Percentiles rank a stretch among this genome's conserved stretches.
Evolutionary conservation across 805 yeast genomes (phyloP).

Genomic region (Lipomyces yamadae): DNA sequence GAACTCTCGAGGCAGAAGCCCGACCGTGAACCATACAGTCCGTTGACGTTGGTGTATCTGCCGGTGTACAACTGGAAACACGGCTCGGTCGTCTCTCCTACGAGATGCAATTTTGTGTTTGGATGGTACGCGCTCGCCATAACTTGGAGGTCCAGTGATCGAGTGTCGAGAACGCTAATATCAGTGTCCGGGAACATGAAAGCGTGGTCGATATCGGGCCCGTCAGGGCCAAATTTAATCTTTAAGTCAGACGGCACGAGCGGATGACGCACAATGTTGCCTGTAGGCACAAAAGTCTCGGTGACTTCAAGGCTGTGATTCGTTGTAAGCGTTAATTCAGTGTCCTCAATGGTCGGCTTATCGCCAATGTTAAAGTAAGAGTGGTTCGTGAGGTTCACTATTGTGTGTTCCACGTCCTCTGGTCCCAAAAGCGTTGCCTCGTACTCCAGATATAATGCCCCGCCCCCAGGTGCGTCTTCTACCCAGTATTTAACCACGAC

Average conservation of each 20-base stretch:
- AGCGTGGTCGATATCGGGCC: constrained; percentile 54
- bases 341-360: constrained; percentile 46
- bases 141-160: constrained; percentile 46
- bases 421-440: constrained; percentile 48
- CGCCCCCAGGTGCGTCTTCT: constrained; percentile 43
- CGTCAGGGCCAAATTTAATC: constrained; percentile 44
- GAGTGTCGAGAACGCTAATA: constrained; percentile 53
- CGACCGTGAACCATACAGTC: constrained; percentile 44
- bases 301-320: constrained; percentile 53
- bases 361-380: constrained; percentile 57
- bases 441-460: constrained; percentile 57
- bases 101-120: constrained; percentile 50
- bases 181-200: constrained; percentile 48
- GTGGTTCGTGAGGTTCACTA: constrained; percentile 65
- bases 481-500: constrained; percentile 55
- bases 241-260: constrained; percentile 38
- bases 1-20: constrained; percentile 71
- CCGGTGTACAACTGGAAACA: constrained; percentile 70
- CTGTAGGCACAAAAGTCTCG: constrained; percentile 54
- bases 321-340: constrained; percentile 50
- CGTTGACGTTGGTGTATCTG: constrained; percentile 51
- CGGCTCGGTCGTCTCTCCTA: constrained; percentile 64
- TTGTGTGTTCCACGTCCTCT: constrained; percentile 51
- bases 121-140: constrained; percentile 56
- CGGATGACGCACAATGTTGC: constrained; percentile 47